phyloP scores from a whole-genome alignment of 768 basidiomycete genomes.

The Gelatoporia subvermispora region DNA sequence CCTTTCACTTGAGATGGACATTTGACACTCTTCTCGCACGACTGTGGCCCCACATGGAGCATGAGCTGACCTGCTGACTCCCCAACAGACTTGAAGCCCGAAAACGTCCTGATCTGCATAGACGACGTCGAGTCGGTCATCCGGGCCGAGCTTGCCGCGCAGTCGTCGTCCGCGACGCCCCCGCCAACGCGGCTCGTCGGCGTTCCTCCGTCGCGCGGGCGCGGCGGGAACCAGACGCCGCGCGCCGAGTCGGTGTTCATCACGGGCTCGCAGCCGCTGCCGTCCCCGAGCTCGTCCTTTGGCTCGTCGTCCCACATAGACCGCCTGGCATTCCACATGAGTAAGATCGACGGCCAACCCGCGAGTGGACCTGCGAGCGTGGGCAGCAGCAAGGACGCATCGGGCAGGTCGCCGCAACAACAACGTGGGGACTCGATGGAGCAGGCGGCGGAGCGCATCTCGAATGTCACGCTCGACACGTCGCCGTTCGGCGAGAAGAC shows the following conservation, averaged over 20 bases:
- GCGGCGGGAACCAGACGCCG: slow-evolving; percentile 96
- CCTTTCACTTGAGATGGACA: background rate
- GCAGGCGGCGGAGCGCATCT: slow-evolving; percentile 46
- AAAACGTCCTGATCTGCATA: slow-evolving; percentile 95
- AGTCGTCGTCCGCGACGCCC: slow-evolving; percentile 40
- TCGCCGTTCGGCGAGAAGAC: slow-evolving; percentile 35
- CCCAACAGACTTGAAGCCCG: slow-evolving; percentile 82
- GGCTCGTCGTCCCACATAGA: slow-evolving; percentile 67
- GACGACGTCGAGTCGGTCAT: slow-evolving; percentile 96
- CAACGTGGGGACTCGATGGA: slow-evolving; percentile 35
- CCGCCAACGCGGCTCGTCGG: slow-evolving; percentile 72
- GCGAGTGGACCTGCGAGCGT: slow-evolving; percentile 30
- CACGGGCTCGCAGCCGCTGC: slow-evolving; percentile 90
- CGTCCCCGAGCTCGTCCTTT: slow-evolving; percentile 75
- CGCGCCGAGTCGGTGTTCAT: slow-evolving; percentile 78
- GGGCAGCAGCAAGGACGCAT: slow-evolving; percentile 9
- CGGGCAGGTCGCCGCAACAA: slow-evolving; percentile 4
- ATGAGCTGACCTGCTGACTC: too few species aligned
- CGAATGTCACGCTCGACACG: slow-evolving; percentile 40
- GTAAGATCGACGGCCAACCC: slow-evolving; percentile 62
- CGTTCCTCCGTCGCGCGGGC: slow-evolving; percentile 87
- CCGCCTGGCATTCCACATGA: slow-evolving; percentile 90
- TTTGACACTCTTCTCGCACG: background rate
- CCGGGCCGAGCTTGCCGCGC: slow-evolving; percentile 64
- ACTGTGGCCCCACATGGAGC: too few species aligned